Base-by-base conservation (phyloP, 768 basidiomycete genomes). In the Hypholoma fasciculare region DNA sequence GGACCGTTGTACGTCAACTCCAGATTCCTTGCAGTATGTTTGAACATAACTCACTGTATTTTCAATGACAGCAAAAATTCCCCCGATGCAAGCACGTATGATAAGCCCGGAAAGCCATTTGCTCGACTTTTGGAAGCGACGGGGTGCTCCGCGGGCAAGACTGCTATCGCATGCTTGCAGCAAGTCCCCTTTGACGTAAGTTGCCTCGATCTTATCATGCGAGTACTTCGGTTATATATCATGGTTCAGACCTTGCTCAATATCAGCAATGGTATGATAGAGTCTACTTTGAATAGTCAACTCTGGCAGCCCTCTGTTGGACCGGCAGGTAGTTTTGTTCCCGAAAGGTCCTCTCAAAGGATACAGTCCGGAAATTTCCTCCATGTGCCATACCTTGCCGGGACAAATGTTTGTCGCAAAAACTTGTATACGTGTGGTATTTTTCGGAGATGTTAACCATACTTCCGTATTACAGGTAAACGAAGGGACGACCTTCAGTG, bases 231-330 rank as follows among this genome's bases (percentile, higher is more conserved):
- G 12, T 7, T 17, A 23, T 43, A 26, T 43, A 51, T 51, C 7
- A 26, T 34, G 30, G n/a, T 4, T 13, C 16, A 86, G 85, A 79
- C 74, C 1, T 69, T 86, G 14, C 38, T 82, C 56, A 75, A 75
- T 52, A 76, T 78, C 49, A 80, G 76, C 40, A 82, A 83, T 60
- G 47, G 60, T 0, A 75, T 86, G 78, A 79, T 82, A 8, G 52
- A 17, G 0, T 54, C 71, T 0, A 79, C 78, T 1, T 66, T 86
- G 38, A 85, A 86, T 51, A 20, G 58, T 0, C 84, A 87, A 60
- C 68, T 86, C 4, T 86, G 85, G 85, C 73, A 86, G 59, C 84
- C 85, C 0, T 57, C 82, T 1, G 75, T 84, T 6, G 84, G 84
- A 0, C 80, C 80, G 3, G 52, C 69, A 0, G 82, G 82, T 1